Conservation (phyloP, 441 rosid species). For the Erysimum pusillum region DNA sequence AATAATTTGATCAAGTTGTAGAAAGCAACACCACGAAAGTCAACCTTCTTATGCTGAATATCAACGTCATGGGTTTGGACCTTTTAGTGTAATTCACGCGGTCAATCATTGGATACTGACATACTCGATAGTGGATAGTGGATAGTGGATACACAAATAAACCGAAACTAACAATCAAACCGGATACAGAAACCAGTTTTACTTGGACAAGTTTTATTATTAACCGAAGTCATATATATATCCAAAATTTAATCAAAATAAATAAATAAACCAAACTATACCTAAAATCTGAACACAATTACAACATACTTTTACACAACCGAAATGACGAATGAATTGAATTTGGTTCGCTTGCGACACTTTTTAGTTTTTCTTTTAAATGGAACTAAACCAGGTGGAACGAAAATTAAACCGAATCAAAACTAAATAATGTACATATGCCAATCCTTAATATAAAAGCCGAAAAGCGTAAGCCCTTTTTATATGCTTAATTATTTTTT, state of each 20-base stretch:
- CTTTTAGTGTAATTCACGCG: slow-evolving; percentile 21
- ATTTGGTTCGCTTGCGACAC: not conserved
- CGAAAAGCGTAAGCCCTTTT: not conserved
- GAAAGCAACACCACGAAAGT: slow-evolving; percentile 12
- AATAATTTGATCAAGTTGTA: not conserved
- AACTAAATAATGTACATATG: not conserved
- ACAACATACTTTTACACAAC: not conserved
- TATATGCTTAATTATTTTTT: not conserved
- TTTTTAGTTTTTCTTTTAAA: not conserved
- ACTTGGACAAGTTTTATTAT: not conserved
- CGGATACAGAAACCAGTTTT: not conserved
- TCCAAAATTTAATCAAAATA: not conserved
- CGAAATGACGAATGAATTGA: not conserved
- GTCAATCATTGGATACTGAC: slow-evolving; percentile 23
- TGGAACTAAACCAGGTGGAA: slow-evolving; percentile 12
- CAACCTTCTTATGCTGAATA: slow-evolving; percentile 33
- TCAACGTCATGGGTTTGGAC: slow-evolving; percentile 2
- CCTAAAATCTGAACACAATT: not conserved
- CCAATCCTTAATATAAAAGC: not conserved
- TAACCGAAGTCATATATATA: not conserved
- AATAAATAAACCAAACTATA: not conserved
- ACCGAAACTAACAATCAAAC: not conserved
- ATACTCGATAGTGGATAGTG: not conserved
- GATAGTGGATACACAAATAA: slow-evolving; percentile 2
- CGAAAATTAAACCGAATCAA: slow-evolving; percentile 5